phyloP scores from a whole-genome alignment of 2,329 filamentous ascomycete species.

The Penicillium rolfsii region DNA sequence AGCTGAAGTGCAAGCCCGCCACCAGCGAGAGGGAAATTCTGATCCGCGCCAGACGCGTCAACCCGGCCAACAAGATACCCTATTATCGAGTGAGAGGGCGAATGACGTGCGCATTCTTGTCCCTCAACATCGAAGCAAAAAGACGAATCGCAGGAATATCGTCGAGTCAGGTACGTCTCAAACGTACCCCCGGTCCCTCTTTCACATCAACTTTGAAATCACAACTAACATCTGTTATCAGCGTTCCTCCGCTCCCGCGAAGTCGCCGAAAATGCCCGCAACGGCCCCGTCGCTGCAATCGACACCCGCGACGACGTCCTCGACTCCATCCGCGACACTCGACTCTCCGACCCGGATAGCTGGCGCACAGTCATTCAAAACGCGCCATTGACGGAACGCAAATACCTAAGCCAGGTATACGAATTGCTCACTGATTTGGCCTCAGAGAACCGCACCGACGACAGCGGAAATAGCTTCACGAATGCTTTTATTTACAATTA shows the following conservation, averaged over 20 bases:
- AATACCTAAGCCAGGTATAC: slow-evolving; percentile 81
- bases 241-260: slow-evolving; percentile 60
- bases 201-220: background rate
- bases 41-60: slow-evolving; percentile 49
- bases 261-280: slow-evolving; percentile 70
- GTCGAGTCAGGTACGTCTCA: slow-evolving; percentile 73
- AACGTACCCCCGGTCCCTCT: slow-evolving; percentile 35
- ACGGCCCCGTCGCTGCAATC: slow-evolving; percentile 81
- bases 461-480: slow-evolving; percentile 59
- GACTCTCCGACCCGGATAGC: slow-evolving; percentile 76
- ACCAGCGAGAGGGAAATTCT: slow-evolving; percentile 59
- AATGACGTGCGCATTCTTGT: slow-evolving; percentile 85
- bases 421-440: slow-evolving; percentile 70
- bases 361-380: slow-evolving; percentile 82
- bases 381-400: slow-evolving; percentile 74
- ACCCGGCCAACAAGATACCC: slow-evolving; percentile 46
- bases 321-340: slow-evolving; percentile 72
- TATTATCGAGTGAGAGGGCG: slow-evolving; percentile 51
- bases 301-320: slow-evolving; percentile 85
- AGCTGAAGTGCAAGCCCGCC: slow-evolving; percentile 77
- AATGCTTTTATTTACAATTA: slow-evolving; percentile 94
- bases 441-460: slow-evolving; percentile 45
- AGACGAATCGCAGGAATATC: slow-evolving; percentile 84
- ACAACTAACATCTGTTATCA: slow-evolving; percentile 26
- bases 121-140: slow-evolving; percentile 82